These are phyloP conservation scores for Hordeum pubiflorum DNA, from an alignment of 202 grass and related monocot species.

Conservation along the genomic window DNA sequence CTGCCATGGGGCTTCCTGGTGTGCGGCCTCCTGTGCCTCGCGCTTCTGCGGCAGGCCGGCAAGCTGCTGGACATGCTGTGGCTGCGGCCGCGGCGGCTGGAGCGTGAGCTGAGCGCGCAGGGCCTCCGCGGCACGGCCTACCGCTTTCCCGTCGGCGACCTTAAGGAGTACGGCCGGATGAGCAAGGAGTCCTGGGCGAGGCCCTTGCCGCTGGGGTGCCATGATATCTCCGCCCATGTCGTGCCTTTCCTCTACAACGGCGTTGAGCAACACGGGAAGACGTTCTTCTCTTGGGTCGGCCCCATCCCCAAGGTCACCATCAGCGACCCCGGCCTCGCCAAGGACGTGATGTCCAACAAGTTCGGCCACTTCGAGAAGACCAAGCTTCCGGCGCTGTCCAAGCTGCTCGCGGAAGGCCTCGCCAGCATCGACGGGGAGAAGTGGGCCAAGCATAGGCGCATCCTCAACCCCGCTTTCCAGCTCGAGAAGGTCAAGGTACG, in stretches of 20 bases:
- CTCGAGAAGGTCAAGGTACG: conserved; percentile 54
- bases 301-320: conserved; percentile 48
- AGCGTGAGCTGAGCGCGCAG: conserved; percentile 40
- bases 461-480: conserved; percentile 61
- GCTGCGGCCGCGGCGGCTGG: conserved; percentile 52
- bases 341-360: conserved; percentile 34
- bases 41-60: conserved; percentile 23
- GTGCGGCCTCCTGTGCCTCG: conserved; percentile 1
- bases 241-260: conserved; percentile 27
- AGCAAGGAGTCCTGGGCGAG: conserved; percentile 30
- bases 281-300: conserved; percentile 53
- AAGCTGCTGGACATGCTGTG: conserved; percentile 26
- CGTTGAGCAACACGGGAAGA: conserved; percentile 31
- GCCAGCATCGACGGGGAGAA: conserved; percentile 36
- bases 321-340: conserved; percentile 31
- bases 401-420: conserved; percentile 21
- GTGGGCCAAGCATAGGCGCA: conserved; percentile 55
- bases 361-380: conserved; percentile 42
- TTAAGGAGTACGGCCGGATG: conserved; percentile 24
- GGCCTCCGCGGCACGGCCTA: conserved; percentile 52
- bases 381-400: neutral
- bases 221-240: conserved; percentile 47
- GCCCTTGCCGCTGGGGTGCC: conserved; percentile 48
- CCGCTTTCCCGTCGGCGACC: conserved; percentile 45
- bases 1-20: conserved; percentile 27